Percentiles rank a stretch among this genome's conserved stretches.
phyloP scores from a whole-genome alignment of 805 yeast species.

The Candida michaelii region DNA sequence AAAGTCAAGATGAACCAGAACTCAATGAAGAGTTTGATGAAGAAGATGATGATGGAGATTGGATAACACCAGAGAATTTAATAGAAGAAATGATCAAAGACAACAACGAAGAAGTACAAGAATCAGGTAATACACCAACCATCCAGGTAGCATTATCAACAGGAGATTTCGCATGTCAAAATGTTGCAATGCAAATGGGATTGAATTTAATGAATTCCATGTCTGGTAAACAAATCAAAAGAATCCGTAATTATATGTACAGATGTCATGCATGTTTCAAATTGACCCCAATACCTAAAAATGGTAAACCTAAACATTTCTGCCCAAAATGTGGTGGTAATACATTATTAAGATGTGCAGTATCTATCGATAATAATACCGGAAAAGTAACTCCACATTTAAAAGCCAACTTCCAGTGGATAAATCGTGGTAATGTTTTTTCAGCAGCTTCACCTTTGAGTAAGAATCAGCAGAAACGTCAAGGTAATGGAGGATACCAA shows the following conservation, averaged over 20 bases:
- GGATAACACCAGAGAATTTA: slow-evolving; percentile 92
- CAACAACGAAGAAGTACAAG: slow-evolving; percentile 54
- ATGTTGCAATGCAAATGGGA: slow-evolving; percentile 89
- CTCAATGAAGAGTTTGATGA: slow-evolving; percentile 58
- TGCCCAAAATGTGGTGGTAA: slow-evolving; percentile 96
- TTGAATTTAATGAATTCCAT: slow-evolving; percentile 78
- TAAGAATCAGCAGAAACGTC: slow-evolving; percentile 64
- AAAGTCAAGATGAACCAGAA: not conserved
- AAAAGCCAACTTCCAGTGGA: slow-evolving; percentile 92
- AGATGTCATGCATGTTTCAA: slow-evolving; percentile 97
- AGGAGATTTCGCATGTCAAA: slow-evolving; percentile 97
- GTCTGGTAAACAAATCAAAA: slow-evolving; percentile 81
- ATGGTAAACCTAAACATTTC: slow-evolving; percentile 78
- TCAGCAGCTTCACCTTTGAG: slow-evolving; percentile 87
- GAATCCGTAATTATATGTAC: slow-evolving; percentile 88
- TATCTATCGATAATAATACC: slow-evolving; percentile 71
- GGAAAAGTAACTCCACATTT: slow-evolving; percentile 87
- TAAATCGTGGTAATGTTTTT: slow-evolving; percentile 78
- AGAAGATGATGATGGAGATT: slow-evolving; percentile 80
- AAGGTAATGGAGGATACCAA: slow-evolving; percentile 78
- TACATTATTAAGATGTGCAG: slow-evolving; percentile 87
- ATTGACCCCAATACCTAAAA: slow-evolving; percentile 73
- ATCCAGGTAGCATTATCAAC: slow-evolving; percentile 84
- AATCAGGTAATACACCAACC: slow-evolving; percentile 28
- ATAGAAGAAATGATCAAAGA: slow-evolving; percentile 69